These are phyloP conservation scores for Penicillium sp. DNA, from an alignment of 2,329 filamentous ascomycete species.

Conservation along the genomic window DNA sequence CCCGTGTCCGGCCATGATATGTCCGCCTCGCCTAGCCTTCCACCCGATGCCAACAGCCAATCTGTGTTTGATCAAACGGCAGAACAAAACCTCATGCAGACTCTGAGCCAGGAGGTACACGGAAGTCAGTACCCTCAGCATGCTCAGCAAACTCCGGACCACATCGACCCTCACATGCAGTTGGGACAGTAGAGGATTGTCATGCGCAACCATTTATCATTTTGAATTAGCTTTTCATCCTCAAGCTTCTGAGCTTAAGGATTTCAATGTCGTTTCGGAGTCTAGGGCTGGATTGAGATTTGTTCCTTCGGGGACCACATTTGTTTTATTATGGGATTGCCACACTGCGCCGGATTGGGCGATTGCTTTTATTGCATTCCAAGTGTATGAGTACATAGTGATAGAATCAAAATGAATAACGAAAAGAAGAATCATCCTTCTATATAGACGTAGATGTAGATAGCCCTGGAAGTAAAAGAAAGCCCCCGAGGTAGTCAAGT, in stretches of 20 bases:
- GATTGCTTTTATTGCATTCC: conserved; percentile 4
- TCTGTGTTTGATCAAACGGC: conserved; percentile 40
- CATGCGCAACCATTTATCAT: background rate
- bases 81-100: conserved; percentile 46
- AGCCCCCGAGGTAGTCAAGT: background rate
- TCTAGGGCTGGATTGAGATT: conserved; percentile 9
- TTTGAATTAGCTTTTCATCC: conserved; percentile 2
- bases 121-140: conserved; percentile 38
- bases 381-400: conserved; percentile 16
- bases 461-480: background rate
- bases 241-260: background rate
- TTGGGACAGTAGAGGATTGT: conserved; percentile 26
- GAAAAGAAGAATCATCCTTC: background rate
- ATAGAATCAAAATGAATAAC: background rate
- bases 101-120: conserved; percentile 43
- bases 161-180: conserved; percentile 39
- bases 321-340: conserved; percentile 10
- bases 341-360: conserved; percentile 3
- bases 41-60: conserved; percentile 33
- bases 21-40: conserved; percentile 39
- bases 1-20: conserved; percentile 36
- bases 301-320: conserved; percentile 9
- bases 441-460: background rate
- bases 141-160: conserved; percentile 22
- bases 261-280: conserved; percentile 7